phyloP scores from a whole-genome alignment of 2,329 filamentous ascomycete species.

The Mycosphaerella sp. region DNA sequence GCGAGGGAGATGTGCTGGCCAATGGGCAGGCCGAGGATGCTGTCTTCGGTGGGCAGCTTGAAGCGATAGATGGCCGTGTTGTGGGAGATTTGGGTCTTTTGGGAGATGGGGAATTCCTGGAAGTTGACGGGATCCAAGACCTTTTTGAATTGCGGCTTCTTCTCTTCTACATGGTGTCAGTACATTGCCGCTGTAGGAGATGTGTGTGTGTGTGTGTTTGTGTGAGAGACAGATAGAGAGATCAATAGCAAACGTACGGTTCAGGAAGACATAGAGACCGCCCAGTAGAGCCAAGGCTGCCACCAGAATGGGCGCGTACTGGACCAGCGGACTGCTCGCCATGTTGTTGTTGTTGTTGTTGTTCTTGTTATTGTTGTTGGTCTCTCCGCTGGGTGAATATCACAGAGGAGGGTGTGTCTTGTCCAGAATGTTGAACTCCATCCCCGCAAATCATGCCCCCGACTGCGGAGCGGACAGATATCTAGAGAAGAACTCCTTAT shows the following conservation, averaged over 20 bases:
- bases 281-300: constrained; percentile 14
- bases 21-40: constrained; percentile 92
- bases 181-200: background rate
- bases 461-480: no score
- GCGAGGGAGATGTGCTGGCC: constrained; percentile 98
- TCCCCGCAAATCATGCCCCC: no score
- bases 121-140: constrained; percentile 81
- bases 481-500: no score
- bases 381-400: no score
- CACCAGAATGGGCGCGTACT: constrained; percentile 12
- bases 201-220: no score
- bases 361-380: background rate
- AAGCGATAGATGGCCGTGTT: constrained; percentile 99
- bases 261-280: constrained; percentile 15
- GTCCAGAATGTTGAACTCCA: no score
- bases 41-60: constrained; percentile 66
- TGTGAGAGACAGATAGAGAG: no score
- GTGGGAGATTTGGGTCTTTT: constrained; percentile 94
- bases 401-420: no score
- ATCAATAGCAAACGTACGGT: constrained; percentile 9
- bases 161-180: constrained; percentile 7
- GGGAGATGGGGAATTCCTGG: constrained; percentile 86
- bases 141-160: constrained; percentile 60
- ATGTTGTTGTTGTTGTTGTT: background rate
- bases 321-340: constrained; percentile 9